Percentiles rank a stretch among this genome's conserved stretches.
Evolutionary conservation across 345 rosid species (phyloP).

Genomic region (Eutrema yunnanense): DNA sequence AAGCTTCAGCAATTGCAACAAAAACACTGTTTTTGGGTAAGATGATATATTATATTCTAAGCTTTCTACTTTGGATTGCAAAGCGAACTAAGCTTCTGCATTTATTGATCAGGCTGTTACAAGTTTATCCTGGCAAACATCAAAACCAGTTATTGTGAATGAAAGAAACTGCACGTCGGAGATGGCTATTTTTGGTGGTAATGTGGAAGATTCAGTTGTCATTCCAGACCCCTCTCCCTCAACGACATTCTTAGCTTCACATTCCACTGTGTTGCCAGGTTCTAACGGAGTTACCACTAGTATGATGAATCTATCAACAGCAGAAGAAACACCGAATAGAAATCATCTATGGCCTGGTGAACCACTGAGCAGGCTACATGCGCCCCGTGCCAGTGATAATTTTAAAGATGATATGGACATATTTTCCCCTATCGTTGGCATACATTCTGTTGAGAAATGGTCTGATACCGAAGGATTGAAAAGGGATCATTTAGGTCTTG

Average conservation of each 20-base stretch:
- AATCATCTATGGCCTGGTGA: slow-evolving; percentile 62
- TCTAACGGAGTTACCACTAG: slow-evolving; percentile 44
- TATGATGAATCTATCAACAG: slow-evolving; percentile 34
- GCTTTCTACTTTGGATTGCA: background rate
- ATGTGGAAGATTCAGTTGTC: slow-evolving; percentile 76
- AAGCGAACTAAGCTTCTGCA: background rate
- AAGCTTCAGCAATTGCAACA: background rate
- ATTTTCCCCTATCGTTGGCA: slow-evolving; percentile 82
- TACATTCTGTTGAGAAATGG: slow-evolving; percentile 81
- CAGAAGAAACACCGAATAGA: slow-evolving; percentile 65
- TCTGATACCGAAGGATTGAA: slow-evolving; percentile 47
- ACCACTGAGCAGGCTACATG: slow-evolving; percentile 57
- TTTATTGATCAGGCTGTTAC: slow-evolving; percentile 60
- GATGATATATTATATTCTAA: slow-evolving; percentile 6
- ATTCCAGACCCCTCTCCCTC: slow-evolving; percentile 97
- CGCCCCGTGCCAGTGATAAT: slow-evolving; percentile 54
- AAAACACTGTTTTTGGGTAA: background rate
- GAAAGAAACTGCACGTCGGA: slow-evolving; percentile 71
- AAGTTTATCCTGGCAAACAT: slow-evolving; percentile 96
- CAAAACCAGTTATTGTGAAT: slow-evolving; percentile 71
- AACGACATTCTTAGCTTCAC: slow-evolving; percentile 45
- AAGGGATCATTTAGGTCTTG: slow-evolving; percentile 44
- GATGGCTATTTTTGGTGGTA: slow-evolving; percentile 84
- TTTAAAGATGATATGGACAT: slow-evolving; percentile 88
- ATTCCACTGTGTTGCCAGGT: slow-evolving; percentile 39